phyloP scores from a whole-genome alignment of 177 flowering plant genomes.

The Vitis hybrid region DNA sequence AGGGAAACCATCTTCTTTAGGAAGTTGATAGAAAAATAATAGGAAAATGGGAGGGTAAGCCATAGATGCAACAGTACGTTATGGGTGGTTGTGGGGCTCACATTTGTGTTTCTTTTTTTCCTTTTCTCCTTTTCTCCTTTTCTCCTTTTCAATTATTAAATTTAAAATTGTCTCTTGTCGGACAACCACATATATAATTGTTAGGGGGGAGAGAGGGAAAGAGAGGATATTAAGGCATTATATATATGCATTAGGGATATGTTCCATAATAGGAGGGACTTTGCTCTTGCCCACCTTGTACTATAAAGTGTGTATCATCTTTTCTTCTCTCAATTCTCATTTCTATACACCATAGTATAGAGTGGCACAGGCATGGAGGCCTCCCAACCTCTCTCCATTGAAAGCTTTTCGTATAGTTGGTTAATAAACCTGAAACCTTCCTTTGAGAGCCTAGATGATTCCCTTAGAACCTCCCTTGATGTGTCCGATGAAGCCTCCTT shows the following conservation, averaged over 20 bases:
- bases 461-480: conserved; percentile 36
- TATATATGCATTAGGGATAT: not conserved
- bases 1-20: conserved; percentile 8
- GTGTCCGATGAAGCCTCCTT: conserved; percentile 59
- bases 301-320: not conserved
- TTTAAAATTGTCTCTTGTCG: conserved; percentile 30
- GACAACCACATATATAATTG: conserved; percentile 36
- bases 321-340: conserved; percentile 1
- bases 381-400: conserved; percentile 57
- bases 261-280: conserved; percentile 5
- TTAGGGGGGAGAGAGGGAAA: conserved; percentile 12
- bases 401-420: conserved; percentile 83
- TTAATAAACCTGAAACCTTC: conserved; percentile 56
- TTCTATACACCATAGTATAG: not conserved
- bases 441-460: conserved; percentile 39
- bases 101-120: conserved; percentile 24
- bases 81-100: conserved; percentile 34
- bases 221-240: conserved; percentile 18
- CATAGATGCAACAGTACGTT: conserved; percentile 24
- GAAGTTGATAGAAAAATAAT: conserved; percentile 14
- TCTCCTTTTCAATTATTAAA: conserved; percentile 34
- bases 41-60: conserved; percentile 15
- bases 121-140: conserved; percentile 16
- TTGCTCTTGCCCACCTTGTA: conserved; percentile 8
- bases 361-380: conserved; percentile 43